Conservation (phyloP, 164 flowering plant genomes). For the Euptelea pleiosperma region DNA sequence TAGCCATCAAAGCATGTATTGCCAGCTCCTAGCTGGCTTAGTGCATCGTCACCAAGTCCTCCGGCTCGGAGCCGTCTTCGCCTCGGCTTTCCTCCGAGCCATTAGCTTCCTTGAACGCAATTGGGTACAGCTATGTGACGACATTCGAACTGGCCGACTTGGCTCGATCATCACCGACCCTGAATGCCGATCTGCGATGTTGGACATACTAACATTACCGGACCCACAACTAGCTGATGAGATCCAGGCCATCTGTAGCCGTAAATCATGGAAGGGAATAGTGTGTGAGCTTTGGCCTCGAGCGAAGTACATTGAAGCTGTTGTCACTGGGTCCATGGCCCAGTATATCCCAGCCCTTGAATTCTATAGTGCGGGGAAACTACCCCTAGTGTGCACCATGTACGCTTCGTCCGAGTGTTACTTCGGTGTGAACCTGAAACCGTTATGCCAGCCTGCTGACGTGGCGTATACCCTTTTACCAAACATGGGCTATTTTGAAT, state of each 20-base stretch:
- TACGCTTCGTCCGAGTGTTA: constrained; percentile 86
- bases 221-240: constrained; percentile 52
- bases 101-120: constrained; percentile 63
- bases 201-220: constrained; percentile 30
- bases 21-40: constrained; percentile 75
- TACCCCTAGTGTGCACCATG: constrained; percentile 71
- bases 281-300: constrained; percentile 67
- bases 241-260: constrained; percentile 48
- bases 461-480: constrained; percentile 77
- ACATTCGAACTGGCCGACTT: constrained; percentile 50
- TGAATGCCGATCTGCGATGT: constrained; percentile 42
- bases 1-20: constrained; percentile 80
- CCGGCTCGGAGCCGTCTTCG: constrained; percentile 83
- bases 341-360: constrained; percentile 76
- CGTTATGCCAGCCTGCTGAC: constrained; percentile 55
- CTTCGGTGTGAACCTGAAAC: constrained; percentile 79
- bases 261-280: constrained; percentile 70
- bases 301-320: constrained; percentile 82
- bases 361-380: constrained; percentile 52
- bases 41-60: constrained; percentile 58
- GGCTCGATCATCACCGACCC: constrained; percentile 41
- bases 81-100: constrained; percentile 74
- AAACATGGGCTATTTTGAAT: constrained; percentile 79
- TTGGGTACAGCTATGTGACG: constrained; percentile 50
- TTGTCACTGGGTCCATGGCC: constrained; percentile 86